These are phyloP conservation scores for Cryptosporidium sp. DNA, from an alignment of 169 alveolate genomes.

Conservation along the genomic window DNA sequence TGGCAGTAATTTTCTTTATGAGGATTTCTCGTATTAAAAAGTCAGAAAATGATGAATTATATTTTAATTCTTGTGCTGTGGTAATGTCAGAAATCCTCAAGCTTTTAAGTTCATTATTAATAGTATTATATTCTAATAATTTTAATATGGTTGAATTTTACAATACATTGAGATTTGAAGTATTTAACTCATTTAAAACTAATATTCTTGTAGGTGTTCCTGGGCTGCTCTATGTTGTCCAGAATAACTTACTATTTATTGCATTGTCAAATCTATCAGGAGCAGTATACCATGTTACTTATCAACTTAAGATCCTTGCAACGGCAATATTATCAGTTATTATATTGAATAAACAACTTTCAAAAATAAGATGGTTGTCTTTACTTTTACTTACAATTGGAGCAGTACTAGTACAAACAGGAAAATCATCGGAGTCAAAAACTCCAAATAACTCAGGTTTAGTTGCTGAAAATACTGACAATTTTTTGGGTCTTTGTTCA, in stretches of 20 bases:
- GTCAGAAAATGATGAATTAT: slow-evolving; percentile 9
- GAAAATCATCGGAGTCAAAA: slow-evolving; percentile 13
- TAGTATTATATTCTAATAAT: slow-evolving; percentile 13
- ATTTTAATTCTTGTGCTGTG: slow-evolving; percentile 70
- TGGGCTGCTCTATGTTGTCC: slow-evolving; percentile 82
- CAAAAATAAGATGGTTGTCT: slow-evolving; percentile 75
- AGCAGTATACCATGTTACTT: slow-evolving; percentile 84
- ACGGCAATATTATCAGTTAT: slow-evolving; percentile 83
- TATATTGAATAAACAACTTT: slow-evolving; percentile 73
- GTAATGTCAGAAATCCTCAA: slow-evolving; percentile 60
- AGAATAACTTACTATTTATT: slow-evolving; percentile 81
- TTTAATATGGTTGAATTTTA: background rate
- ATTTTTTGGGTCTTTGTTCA: slow-evolving; percentile 81
- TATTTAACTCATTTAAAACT: slow-evolving; percentile 41
- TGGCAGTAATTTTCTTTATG: slow-evolving; percentile 70
- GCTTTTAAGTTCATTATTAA: slow-evolving; percentile 18
- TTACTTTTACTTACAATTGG: slow-evolving; percentile 79
- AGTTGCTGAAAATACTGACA: background rate
- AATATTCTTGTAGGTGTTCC: slow-evolving; percentile 80
- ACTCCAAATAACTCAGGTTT: background rate
- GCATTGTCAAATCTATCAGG: slow-evolving; percentile 83
- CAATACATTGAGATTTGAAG: slow-evolving; percentile 17
- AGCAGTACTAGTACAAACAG: slow-evolving; percentile 76
- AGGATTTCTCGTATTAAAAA: slow-evolving; percentile 36
- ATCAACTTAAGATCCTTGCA: slow-evolving; percentile 82